phyloP scores from a whole-genome alignment of 208 protist species.

The Leishmania arabica region DNA sequence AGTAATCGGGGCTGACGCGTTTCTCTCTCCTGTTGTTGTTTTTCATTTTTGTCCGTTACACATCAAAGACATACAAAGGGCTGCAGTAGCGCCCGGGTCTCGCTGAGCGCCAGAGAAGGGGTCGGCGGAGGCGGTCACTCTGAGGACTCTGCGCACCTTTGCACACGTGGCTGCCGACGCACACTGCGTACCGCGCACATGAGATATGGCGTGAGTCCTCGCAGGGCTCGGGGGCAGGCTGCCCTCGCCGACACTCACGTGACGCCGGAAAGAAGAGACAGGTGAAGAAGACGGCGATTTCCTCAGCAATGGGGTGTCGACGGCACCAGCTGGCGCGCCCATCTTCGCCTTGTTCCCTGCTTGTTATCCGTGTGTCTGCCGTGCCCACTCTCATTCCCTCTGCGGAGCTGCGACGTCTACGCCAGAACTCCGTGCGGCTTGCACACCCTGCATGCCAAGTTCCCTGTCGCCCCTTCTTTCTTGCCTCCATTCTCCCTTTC shows the following conservation, averaged over 20 bases:
- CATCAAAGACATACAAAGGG: not conserved
- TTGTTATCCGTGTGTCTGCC: not conserved
- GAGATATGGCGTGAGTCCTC: too few relatives aligned
- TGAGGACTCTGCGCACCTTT: not conserved
- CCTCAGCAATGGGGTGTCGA: too few relatives aligned
- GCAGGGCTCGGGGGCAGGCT: too few relatives aligned
- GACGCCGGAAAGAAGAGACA: not conserved
- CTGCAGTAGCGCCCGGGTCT: not conserved
- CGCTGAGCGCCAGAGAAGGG: not conserved
- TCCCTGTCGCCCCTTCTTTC: not conserved
- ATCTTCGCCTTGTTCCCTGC: not conserved
- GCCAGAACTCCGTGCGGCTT: not conserved
- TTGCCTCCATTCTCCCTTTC: not conserved
- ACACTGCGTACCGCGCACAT: not conserved
- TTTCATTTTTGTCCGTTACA: not conserved
- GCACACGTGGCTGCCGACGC: not conserved
- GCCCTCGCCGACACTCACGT: not conserved
- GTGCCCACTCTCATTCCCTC: not conserved
- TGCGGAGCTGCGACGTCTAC: not conserved
- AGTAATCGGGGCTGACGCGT: too few relatives aligned
- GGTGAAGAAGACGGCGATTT: not conserved
- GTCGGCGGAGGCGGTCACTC: not conserved
- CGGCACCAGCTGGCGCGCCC: not conserved
- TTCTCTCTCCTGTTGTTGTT: conserved; percentile 8
- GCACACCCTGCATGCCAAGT: not conserved